phyloP scores from a whole-genome alignment of 2,329 filamentous ascomycete species.

The Trichoderma afroharzianum region DNA sequence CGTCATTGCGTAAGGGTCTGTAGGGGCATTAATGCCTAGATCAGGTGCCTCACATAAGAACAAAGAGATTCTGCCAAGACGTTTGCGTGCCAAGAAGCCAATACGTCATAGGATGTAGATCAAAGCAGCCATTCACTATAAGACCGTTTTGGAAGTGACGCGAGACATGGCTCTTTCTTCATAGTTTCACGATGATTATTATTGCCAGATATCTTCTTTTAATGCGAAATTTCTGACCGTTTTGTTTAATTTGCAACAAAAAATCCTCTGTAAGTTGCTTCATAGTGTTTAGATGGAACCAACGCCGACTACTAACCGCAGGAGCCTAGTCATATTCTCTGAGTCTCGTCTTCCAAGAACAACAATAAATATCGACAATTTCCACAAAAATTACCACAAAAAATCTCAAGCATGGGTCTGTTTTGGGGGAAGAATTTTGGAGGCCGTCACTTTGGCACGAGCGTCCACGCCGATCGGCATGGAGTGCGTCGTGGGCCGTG shows the following conservation, averaged over 20 bases:
- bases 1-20: background rate
- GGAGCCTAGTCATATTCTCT: background rate
- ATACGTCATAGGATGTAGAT: background rate
- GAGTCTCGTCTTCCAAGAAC: background rate
- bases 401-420: slow-evolving; percentile 39
- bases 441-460: slow-evolving; percentile 49
- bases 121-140: background rate
- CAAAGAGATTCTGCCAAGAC: background rate
- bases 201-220: background rate
- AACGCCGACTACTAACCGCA: background rate
- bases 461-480: slow-evolving; percentile 42
- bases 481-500: slow-evolving; percentile 49
- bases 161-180: background rate
- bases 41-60: background rate
- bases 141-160: background rate
- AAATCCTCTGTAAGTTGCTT: background rate
- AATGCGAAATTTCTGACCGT: background rate
- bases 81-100: background rate
- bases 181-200: background rate
- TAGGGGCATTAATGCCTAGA: background rate
- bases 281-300: background rate
- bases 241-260: background rate
- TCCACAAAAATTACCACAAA: background rate
- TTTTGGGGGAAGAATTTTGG: slow-evolving; percentile 47
- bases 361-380: background rate